Percentiles rank a stretch among this genome's conserved stretches.
Conservation (phyloP, 2,329 filamentous ascomycete genomes). For the Biscogniauxia sp. region DNA sequence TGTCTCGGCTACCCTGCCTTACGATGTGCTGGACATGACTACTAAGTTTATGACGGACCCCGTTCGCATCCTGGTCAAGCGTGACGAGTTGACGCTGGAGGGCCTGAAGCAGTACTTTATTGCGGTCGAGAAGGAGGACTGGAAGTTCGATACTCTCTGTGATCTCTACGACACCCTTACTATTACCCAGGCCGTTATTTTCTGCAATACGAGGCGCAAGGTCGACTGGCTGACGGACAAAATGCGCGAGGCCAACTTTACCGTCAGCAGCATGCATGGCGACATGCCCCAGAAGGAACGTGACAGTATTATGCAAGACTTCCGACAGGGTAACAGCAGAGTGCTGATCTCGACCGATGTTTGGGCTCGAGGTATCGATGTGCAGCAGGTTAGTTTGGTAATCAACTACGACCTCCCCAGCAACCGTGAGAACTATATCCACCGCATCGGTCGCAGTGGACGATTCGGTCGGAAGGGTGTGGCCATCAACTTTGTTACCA, state of each 20-base stretch:
- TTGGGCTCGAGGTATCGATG: slow-evolving; percentile 97
- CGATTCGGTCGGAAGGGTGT: slow-evolving; percentile 98
- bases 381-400: slow-evolving; percentile 95
- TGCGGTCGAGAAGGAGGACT: slow-evolving; percentile 98
- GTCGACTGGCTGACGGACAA: slow-evolving; percentile 99
- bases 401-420: slow-evolving; percentile 99
- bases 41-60: slow-evolving; percentile 99
- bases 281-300: slow-evolving; percentile 99
- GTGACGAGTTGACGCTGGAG: slow-evolving; percentile 96
- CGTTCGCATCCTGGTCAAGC: slow-evolving; percentile 94
- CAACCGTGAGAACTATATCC: slow-evolving; percentile 99
- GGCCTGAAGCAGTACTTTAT: slow-evolving; percentile 99
- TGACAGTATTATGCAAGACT: slow-evolving; percentile 99
- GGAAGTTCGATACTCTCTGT: slow-evolving; percentile 98
- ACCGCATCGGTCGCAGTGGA: slow-evolving; percentile 93
- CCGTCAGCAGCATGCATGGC: slow-evolving; percentile 96
- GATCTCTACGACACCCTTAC: slow-evolving; percentile 98
- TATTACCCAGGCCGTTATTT: slow-evolving; percentile 98
- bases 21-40: slow-evolving; percentile 98
- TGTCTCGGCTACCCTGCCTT: slow-evolving; percentile 91
- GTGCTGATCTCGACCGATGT: slow-evolving; percentile 97
- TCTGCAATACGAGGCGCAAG: slow-evolving; percentile 98
- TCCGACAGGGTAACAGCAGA: slow-evolving; percentile 91
- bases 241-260: slow-evolving; percentile 98
- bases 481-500: slow-evolving; percentile 99